A percentile compares a stretch with the other conserved stretches of the same genome.
phyloP scores from a whole-genome alignment of 208 protist genomes.

The Angomonas ambiguus region DNA sequence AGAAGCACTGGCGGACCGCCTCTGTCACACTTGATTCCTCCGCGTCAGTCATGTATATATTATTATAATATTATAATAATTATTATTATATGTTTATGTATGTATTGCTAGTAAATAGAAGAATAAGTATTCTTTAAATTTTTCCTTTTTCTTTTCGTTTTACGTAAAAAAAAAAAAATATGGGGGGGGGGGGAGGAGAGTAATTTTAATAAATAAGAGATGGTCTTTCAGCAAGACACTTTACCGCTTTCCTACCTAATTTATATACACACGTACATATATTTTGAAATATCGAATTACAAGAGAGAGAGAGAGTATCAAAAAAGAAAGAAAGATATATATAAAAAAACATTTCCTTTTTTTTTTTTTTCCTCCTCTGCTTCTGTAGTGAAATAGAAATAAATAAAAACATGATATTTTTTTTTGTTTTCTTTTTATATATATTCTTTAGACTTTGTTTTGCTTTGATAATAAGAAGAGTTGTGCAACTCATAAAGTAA shows the following conservation, averaged over 20 bases:
- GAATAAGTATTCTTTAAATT: not conserved
- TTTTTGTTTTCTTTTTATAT: not conserved
- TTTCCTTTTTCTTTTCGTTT: not conserved
- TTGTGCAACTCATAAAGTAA: conserved; percentile 14
- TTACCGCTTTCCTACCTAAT: too few relatives aligned
- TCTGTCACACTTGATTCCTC: not conserved
- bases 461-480: not conserved
- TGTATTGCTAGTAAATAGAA: too few relatives aligned
- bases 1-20: not conserved
- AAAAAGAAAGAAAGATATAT: not conserved
- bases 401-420: not conserved
- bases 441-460: not conserved
- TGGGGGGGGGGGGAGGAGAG: not conserved
- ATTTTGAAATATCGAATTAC: not conserved
- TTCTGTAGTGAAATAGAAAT: too few relatives aligned
- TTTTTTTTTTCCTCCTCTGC: conserved; percentile 13
- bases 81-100: not conserved
- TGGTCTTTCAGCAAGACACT: not conserved
- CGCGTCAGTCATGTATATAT: not conserved
- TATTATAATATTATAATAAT: conserved; percentile 4
- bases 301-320: conserved; percentile 9
- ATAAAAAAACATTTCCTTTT: conserved; percentile 6
- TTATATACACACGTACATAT: not conserved
- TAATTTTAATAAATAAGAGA: not conserved
- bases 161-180: conserved; percentile 4